phyloP scores from a whole-genome alignment of 345 rosid species.

The Boechera retrofracta region DNA sequence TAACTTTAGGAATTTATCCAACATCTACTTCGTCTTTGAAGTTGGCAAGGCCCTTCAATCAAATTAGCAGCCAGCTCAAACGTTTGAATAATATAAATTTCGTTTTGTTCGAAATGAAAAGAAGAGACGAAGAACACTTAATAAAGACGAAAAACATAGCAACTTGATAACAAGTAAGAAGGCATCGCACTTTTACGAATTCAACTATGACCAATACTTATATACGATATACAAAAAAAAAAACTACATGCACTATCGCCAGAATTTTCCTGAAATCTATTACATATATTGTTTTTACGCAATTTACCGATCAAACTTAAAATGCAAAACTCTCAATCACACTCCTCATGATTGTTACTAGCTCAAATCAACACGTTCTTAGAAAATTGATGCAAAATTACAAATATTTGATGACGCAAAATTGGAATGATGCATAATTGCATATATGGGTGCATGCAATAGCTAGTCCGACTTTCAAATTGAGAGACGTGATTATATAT shows the following conservation, averaged over 20 bases:
- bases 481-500: neutral
- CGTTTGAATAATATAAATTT: neutral
- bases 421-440: neutral
- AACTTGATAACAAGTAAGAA: neutral
- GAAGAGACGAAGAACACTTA: neutral
- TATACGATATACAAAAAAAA: neutral
- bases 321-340: neutral
- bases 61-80: constrained; percentile 25
- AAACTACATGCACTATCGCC: neutral
- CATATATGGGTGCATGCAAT: neutral
- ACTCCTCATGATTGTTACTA: neutral
- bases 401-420: neutral
- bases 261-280: neutral
- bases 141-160: neutral
- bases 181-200: neutral
- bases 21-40: neutral
- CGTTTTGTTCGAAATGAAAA: neutral
- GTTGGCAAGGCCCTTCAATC: constrained; percentile 26
- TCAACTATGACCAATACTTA: neutral
- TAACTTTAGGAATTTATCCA: no score
- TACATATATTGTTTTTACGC: neutral
- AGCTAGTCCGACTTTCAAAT: neutral
- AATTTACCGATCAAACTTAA: neutral
- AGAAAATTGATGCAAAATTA: neutral
- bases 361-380: neutral